Evolutionary conservation across 805 yeast species (phyloP).

Genomic region (Naumovozyma baii): DNA sequence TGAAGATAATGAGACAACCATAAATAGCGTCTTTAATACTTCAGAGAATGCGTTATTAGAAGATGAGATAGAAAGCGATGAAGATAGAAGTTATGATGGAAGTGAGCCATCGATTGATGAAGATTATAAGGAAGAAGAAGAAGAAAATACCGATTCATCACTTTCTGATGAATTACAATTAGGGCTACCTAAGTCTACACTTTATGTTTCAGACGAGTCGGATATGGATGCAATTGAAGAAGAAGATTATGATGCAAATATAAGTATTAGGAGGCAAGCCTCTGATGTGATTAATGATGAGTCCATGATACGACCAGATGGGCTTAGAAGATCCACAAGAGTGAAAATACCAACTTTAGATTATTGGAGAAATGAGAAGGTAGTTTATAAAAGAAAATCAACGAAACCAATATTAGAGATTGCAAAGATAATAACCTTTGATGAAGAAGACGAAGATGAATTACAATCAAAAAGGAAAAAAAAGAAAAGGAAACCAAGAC

Average conservation of each 20-base stretch:
- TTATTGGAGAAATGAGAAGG: slow-evolving; percentile 75
- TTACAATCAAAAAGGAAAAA: slow-evolving; percentile 15
- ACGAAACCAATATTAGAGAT: slow-evolving; percentile 44
- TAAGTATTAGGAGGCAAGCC: slow-evolving; percentile 15
- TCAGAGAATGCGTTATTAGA: slow-evolving; percentile 28
- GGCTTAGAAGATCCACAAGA: slow-evolving; percentile 56
- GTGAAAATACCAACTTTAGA: slow-evolving; percentile 63
- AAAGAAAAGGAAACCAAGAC: not conserved
- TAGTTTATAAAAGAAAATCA: slow-evolving; percentile 42
- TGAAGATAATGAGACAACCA: slow-evolving; percentile 58
- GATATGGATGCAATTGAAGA: slow-evolving; percentile 2
- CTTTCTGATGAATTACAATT: slow-evolving; percentile 3
- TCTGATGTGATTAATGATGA: slow-evolving; percentile 7
- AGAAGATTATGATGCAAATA: slow-evolving; percentile 19
- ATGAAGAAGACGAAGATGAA: slow-evolving; percentile 24
- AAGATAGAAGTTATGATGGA: slow-evolving; percentile 29
- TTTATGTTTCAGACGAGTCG: slow-evolving; percentile 7
- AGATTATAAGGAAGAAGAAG: slow-evolving; percentile 5
- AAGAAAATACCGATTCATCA: slow-evolving; percentile 3
- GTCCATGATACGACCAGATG: slow-evolving; percentile 11
- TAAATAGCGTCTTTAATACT: slow-evolving; percentile 18
- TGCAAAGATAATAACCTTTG: slow-evolving; percentile 44
- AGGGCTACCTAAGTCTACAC: not conserved
- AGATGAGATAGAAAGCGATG: slow-evolving; percentile 21
- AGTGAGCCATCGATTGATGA: slow-evolving; percentile 7